Percentiles rank a stretch among this genome's conserved stretches.
phyloP scores from a whole-genome alignment of 306 rosid genomes.

The Cicer bijugum region DNA sequence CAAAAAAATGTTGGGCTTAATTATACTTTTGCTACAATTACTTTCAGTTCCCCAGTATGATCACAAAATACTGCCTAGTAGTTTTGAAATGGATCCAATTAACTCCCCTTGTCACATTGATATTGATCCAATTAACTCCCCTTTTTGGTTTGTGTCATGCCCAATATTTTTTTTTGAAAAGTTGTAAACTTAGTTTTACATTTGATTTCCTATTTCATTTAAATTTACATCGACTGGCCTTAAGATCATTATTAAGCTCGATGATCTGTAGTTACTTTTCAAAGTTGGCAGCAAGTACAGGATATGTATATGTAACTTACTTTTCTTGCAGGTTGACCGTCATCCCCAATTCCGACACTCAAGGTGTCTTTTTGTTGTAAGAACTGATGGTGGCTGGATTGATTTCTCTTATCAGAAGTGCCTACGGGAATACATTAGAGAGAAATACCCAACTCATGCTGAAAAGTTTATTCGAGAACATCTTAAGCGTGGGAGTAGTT shows the following conservation, averaged over 20 bases:
- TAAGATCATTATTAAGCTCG: not conserved
- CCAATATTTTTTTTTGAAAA: not conserved
- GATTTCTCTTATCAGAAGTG: conserved; percentile 94
- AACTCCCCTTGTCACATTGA: not conserved
- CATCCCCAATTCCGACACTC: conserved; percentile 76
- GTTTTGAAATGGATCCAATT: not conserved
- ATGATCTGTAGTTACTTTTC: conserved; percentile 17
- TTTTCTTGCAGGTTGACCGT: conserved; percentile 77
- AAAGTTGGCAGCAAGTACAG: conserved; percentile 17
- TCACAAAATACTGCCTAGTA: not conserved
- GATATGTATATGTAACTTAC: conserved; percentile 44
- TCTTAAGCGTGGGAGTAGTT: conserved; percentile 77
- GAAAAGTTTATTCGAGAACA: conserved; percentile 79
- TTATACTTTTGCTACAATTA: not conserved
- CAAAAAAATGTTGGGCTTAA: not conserved
- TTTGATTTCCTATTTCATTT: conserved; percentile 1
- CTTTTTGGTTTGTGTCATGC: not conserved
- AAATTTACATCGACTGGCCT: not conserved
- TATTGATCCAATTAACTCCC: not conserved
- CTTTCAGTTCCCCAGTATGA: not conserved
- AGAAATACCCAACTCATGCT: conserved; percentile 76
- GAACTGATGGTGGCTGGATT: conserved; percentile 88
- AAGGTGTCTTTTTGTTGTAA: conserved; percentile 85
- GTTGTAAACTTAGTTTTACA: not conserved
- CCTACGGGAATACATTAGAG: conserved; percentile 71